Base-by-base conservation (phyloP, 2,329 filamentous ascomycete species). In the Teratosphaeria pseudoeucalypti region DNA sequence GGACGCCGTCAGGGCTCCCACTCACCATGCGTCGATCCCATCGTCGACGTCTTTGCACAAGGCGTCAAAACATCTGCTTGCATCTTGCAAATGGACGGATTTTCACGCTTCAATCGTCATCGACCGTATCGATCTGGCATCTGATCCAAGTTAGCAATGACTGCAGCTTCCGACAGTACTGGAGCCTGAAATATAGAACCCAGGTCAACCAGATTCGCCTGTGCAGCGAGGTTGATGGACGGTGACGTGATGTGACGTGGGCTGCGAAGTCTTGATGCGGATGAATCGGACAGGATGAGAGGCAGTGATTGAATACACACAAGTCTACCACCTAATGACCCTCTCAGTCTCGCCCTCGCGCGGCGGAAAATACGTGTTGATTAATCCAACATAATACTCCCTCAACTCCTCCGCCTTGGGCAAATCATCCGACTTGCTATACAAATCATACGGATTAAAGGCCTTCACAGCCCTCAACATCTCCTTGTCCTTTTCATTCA, bases 401-500 rank as follows among this genome's bases (percentile, higher is more conserved):
- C 92, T 95, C 60, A 95, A 78, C 68, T 89, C 84, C 70, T 90
- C 87, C 0, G 86, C 82, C 60, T 83, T 85, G 1, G 90, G 90
- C 26, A 90, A 80, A 27, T 84, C 88, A 68, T 95, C 90, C 67
- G 86, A 91, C 85, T 95, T 95, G 78, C 88, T 92, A 78, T 95
- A 95, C 57, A 95, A 72, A 71, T 95, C 91, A 68, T 95, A 96
- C 0, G 90, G 90, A 73, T 95, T 95, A 76, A 96, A 95, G 0
- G 88, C 89, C 73, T 84, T 82, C 56, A 95, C 90, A 9, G 90
- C 90, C 70, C 84, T 83, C 67, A 95, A 77, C 86, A 95, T 91
- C 68, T 82, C 81, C 73, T 86, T 77, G 68, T 96, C 91, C 71
- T 91, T 87, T 62, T 87, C 85, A 72, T 87, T 82, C 90, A 95